Base-by-base conservation (phyloP, 768 basidiomycete genomes). In the Suillus subluteus region DNA sequence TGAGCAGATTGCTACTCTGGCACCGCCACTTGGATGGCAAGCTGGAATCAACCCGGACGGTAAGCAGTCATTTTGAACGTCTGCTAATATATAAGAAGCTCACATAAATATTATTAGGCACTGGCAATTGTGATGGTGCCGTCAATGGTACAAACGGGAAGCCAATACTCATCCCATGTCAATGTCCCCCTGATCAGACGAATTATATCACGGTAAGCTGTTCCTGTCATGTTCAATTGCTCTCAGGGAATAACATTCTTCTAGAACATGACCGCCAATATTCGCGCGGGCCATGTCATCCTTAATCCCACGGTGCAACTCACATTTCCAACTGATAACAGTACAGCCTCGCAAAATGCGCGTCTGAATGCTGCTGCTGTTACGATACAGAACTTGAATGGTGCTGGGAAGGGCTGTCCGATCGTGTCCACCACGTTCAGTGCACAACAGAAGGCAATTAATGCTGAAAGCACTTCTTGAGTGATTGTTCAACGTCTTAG, bases 321-420 rank as follows among this genome's bases (percentile, higher is more conserved):
- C 13, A 73, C 76, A 61, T 86, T 85, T 77, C 85, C 84, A 15
- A 78, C 74, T 0, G 84, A 84, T 64, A 73, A 75, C 66, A 80
- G 78, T 48, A 75, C 70, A 37, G 75, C 71, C 1, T 80, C 80
- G 26, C 81, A 83, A 72, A 73, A 69, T 54, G 79, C 80, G 2
- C 87, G 91, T 40, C 80, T 92, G 64, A 78, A 85, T 62, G 83
- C 89, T 32, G 83, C 86, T 16, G 72, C 87, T 9, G 82, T 90
- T 46, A 89, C 91, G 2, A 78, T 92, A 44, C 92, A 92, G 77
- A 93, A 92, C 73, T 75, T 92, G 62, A 80, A 82, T 52, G 92
- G 90, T 1, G 80, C 86, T 1, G 91, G 91, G 26, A 77, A 80
- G 7, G 91, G 90, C 13, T 91, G 89, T 73, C 90, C 90, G 3